phyloP scores from a whole-genome alignment of 192 early-diverging fungal genomes.

The Obelidium mucronatum region DNA sequence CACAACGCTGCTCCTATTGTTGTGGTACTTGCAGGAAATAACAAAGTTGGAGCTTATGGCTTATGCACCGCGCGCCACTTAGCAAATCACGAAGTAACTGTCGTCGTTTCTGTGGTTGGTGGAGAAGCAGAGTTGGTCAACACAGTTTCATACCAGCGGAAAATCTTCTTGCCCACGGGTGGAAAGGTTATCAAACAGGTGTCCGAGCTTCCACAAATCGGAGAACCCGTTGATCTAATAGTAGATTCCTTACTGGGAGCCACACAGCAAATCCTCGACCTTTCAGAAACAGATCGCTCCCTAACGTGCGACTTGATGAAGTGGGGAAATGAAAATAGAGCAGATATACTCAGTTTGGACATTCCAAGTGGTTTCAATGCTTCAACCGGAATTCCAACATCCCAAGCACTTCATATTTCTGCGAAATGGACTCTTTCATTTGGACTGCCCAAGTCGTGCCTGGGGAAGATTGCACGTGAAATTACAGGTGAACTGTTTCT shows the following conservation, averaged over 20 bases:
- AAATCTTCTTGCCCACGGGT: slow-evolving; percentile 55
- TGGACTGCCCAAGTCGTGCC: slow-evolving; percentile 74
- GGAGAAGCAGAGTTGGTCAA: slow-evolving; percentile 51
- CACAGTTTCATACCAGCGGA: slow-evolving; percentile 54
- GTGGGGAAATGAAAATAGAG: slow-evolving; percentile 73
- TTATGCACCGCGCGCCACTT: slow-evolving; percentile 78
- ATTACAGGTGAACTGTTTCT: slow-evolving; percentile 77
- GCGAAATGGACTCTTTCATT: slow-evolving; percentile 83
- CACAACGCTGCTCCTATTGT: slow-evolving; percentile 77
- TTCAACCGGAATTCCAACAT: slow-evolving; percentile 56
- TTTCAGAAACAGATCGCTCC: slow-evolving; percentile 51
- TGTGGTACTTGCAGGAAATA: slow-evolving; percentile 78
- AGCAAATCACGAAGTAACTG: slow-evolving; percentile 79
- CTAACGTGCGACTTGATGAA: slow-evolving; percentile 65
- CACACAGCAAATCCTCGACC: slow-evolving; percentile 62
- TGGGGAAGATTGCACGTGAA: slow-evolving; percentile 52
- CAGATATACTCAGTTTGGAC: slow-evolving; percentile 66
- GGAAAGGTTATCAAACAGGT: slow-evolving; percentile 53
- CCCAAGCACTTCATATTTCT: slow-evolving; percentile 59
- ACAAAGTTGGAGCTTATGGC: slow-evolving; percentile 74
- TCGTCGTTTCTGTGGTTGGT: slow-evolving; percentile 58
- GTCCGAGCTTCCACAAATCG: slow-evolving; percentile 63
- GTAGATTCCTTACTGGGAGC: slow-evolving; percentile 76
- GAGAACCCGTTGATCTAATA: slow-evolving; percentile 66
- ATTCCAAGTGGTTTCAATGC: slow-evolving; percentile 74